Evolutionary conservation across 805 yeast genomes (phyloP).

Genomic region (Ogataea zsoltii): DNA sequence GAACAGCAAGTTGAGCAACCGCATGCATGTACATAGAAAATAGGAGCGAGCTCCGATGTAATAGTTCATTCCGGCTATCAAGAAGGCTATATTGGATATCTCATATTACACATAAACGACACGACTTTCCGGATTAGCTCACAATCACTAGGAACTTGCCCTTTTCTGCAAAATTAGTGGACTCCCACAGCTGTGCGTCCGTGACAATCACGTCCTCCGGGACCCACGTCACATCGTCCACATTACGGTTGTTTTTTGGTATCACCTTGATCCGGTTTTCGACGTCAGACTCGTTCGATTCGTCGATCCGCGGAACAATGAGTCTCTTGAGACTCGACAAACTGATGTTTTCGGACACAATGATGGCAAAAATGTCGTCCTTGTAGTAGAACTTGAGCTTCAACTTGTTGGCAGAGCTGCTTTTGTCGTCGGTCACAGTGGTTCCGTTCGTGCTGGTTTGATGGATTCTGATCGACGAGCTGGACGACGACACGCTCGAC

Average conservation of each 20-base stretch:
- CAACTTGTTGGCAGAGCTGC: conserved; percentile 35
- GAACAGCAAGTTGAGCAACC: no score
- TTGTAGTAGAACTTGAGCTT: conserved; percentile 77
- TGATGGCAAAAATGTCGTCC: conserved; percentile 77
- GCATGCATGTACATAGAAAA: no score
- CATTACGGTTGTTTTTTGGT: conserved; percentile 31
- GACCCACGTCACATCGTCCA: conserved; percentile 22
- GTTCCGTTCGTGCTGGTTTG: conserved; percentile 14
- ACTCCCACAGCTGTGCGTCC: conserved; percentile 30
- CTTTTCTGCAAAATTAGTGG: conserved; percentile 31
- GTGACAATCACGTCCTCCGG: conserved; percentile 21
- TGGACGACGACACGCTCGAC: conserved; percentile 24
- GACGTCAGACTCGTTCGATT: conserved; percentile 26
- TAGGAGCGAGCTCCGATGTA: no score
- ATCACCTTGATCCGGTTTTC: conserved; percentile 25
- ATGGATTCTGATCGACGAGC: conserved; percentile 20
- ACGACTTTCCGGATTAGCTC: no score
- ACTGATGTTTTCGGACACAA: conserved; percentile 27
- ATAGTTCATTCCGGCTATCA: no score
- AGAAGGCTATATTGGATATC: no score
- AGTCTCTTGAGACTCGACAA: conserved; percentile 27
- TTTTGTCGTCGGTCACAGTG: background rate
- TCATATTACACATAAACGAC: no score
- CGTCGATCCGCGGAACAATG: conserved; percentile 34
- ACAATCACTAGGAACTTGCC: conserved; percentile 35